Evolutionary conservation across 2,329 filamentous ascomycete species (phyloP).

Genomic region (Epichloe elymi): DNA sequence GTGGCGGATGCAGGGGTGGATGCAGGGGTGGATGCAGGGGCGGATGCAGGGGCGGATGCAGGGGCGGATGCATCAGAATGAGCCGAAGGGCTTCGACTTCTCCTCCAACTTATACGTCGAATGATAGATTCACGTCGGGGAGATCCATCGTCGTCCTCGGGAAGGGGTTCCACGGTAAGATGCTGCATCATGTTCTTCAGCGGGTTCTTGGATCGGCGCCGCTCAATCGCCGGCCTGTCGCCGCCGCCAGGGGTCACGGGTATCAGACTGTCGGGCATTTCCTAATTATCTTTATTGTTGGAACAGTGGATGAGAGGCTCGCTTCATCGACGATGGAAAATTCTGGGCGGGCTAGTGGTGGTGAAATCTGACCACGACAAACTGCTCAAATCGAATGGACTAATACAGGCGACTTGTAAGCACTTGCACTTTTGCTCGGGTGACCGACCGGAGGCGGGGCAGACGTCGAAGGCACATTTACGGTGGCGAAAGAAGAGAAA

Average conservation of each 20-base stretch:
- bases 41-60: conserved; percentile 11
- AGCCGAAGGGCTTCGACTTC: conserved; percentile 22
- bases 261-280: conserved; percentile 17
- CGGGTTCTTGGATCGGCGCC: conserved; percentile 22
- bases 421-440: too few relatives aligned
- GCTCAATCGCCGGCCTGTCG: conserved; percentile 14
- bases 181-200: conserved; percentile 25
- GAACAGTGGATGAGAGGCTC: neutral
- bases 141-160: conserved; percentile 15
- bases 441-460: neutral
- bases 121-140: conserved; percentile 20
- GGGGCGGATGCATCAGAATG: conserved; percentile 17
- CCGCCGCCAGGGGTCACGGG: conserved; percentile 12
- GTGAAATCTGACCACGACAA: too few relatives aligned
- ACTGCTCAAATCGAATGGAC: too few relatives aligned
- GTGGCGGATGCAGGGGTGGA: conserved; percentile 7
- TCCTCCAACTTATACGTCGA: conserved; percentile 23
- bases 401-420: too few relatives aligned
- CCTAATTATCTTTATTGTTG: neutral
- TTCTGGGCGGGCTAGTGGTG: neutral
- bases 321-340: neutral
- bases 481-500: neutral
- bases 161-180: conserved; percentile 21
- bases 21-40: conserved; percentile 8
- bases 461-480: neutral